Percentiles rank a stretch among this genome's conserved stretches.
Conservation (phyloP, 2,329 filamentous ascomycete genomes). For the Myotisia sp. region DNA sequence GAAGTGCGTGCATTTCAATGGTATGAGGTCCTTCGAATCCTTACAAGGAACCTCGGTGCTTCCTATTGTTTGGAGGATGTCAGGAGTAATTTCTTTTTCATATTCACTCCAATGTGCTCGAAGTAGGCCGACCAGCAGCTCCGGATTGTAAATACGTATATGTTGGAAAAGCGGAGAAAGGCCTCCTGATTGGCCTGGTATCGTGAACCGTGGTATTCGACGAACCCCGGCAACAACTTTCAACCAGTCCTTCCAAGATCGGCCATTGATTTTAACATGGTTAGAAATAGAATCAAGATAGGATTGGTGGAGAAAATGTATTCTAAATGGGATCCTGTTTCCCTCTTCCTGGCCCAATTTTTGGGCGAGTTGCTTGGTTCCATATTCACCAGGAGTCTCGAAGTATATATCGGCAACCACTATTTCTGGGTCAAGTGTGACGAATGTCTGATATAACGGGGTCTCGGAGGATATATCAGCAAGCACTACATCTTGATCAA, state of each 20-base stretch:
- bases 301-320: neutral
- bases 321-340: neutral
- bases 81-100: conserved; percentile 1
- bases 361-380: neutral
- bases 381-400: conserved; percentile 1
- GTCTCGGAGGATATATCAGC: too few relatives aligned
- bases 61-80: neutral
- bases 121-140: neutral
- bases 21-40: neutral
- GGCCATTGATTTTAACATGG: neutral
- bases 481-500: too few relatives aligned
- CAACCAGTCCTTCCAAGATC: conserved; percentile 2
- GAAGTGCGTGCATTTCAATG: neutral
- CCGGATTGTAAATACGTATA: neutral
- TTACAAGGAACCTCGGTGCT: neutral
- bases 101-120: neutral
- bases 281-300: neutral
- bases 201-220: neutral
- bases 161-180: neutral
- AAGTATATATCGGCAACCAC: conserved; percentile 2
- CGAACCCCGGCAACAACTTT: neutral
- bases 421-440: neutral
- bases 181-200: neutral
- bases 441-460: neutral
- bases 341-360: neutral